Percentiles rank a stretch among this genome's conserved stretches.
phyloP scores from a whole-genome alignment of 345 rosid species.

The Salix arbutifolia region DNA sequence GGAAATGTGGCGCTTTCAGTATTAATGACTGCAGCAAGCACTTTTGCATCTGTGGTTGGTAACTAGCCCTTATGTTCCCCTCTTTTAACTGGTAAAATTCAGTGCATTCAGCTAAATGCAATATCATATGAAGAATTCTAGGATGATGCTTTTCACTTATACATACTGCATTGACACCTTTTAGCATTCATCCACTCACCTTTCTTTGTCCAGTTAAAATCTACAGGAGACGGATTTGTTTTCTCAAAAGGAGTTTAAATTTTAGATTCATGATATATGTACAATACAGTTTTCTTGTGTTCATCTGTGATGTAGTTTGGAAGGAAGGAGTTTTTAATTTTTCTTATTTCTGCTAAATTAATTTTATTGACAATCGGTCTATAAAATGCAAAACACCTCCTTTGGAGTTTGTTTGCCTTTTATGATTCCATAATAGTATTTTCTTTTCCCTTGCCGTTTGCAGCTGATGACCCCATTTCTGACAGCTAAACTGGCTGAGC shows the following conservation, averaged over 20 bases:
- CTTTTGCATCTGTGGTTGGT: constrained; percentile 84
- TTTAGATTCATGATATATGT: not conserved
- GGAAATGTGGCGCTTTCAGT: constrained; percentile 92
- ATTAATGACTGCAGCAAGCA: constrained; percentile 89
- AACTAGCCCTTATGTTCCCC: constrained; percentile 8
- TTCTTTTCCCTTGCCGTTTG: constrained; percentile 12
- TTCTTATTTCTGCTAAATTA: not conserved
- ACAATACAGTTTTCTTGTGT: not conserved
- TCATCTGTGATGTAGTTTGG: not conserved
- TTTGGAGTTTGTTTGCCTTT: not conserved
- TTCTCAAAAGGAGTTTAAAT: not conserved
- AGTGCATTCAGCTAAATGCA: not conserved
- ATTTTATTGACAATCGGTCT: not conserved
- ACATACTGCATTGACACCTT: not conserved
- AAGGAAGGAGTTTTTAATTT: not conserved
- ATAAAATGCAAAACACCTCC: not conserved
- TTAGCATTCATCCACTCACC: not conserved
- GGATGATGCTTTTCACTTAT: not conserved
- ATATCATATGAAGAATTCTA: not conserved
- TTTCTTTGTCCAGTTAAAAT: not conserved
- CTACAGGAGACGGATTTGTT: not conserved
- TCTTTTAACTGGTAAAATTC: not conserved
- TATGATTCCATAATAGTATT: not conserved
- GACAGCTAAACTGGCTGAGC: constrained; percentile 80
- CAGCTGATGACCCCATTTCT: constrained; percentile 91